Evolutionary conservation across 805 yeast genomes (phyloP), one percentile per base, ranked within the genome.

Genomic region (Candida peoriensis): DNA sequence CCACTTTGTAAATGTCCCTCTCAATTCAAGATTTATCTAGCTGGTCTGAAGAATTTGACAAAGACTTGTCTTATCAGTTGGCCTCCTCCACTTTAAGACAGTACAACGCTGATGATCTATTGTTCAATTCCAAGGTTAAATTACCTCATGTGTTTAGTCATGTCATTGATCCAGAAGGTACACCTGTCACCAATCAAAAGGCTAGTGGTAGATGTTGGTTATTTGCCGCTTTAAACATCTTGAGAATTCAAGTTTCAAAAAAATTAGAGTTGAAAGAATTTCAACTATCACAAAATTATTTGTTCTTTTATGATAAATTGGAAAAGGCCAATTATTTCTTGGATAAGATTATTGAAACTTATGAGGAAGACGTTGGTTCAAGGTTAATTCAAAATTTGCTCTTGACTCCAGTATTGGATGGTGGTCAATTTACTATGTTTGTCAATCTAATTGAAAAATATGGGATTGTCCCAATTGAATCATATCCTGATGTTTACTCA

Each of bases 401-500:
- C 36, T 47, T 63, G 5, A 79, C 74, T 36, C 94, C 95, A 17
- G 76, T 78, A 29, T 57, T 71, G 39, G 95, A 87, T 53, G 95
- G 96, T 47, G 95, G 96, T 34, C 95, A 86, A 60, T 85, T 82
- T 70, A 79, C 82, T 44, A 81, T 86, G 93, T 74, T 84, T 55
- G 67, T 79, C 32, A 83, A 85, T 58, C 56, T 87, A 38, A 72
- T 85, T 33, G 76, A 77, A 43, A 87, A 86, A 59, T 87, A 86
- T 49, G 95, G 95, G 20, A 54, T 82, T 34, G 83, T 86, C 34
- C 96, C 96, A 24, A 68, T 79, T 51, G 74, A 72, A 44, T 57
- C 75, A 13, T 87, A 72, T 61, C 89, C 90, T 9, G 95, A 86
- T 56, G 67, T 76, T 36, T 66, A 76, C 19, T 65, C 62, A 36